Base-by-base conservation (phyloP, 1,284 basidiomycete genomes). In the Puccinia hordei region DNA sequence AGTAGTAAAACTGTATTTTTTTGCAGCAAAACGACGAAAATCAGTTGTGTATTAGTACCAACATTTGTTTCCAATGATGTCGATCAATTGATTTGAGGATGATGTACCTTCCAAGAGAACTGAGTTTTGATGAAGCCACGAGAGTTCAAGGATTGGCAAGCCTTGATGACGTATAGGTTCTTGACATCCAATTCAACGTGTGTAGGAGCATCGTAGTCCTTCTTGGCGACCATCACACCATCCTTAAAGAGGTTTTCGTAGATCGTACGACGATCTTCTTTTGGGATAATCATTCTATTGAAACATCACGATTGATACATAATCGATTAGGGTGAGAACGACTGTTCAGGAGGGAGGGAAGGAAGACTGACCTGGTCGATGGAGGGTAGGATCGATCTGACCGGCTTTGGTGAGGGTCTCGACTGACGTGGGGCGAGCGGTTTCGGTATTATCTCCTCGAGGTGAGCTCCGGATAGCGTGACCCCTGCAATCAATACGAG, bases 131-230 rank as follows among this genome's bases (percentile, higher is more conserved):
- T 94, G 88, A 90, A 92, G 83, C 95, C 94, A 88, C 90, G 92
- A 82, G 95, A 98, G 86, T 93, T 98, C 84, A 99, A 90, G 87
- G 93, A 95, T 88, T 99, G 96, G 89, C 96, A 92, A 82, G 94
- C 94, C 91, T 99, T 99, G 90, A 99, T 97, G 85, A 99, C 97
- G 87, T 98, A 90, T 83, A 99, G 92, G 89, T 99, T 99, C 84
- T 93, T 93, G 85, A 98, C 92, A 83, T 95, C 93, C 83, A 99
- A 91, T 86, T 98, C 95, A 85, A 97, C 94, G 87, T 99, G 97
- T 88, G 96, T 94, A 81, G 94, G 92, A 82, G 93, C 92, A 87
- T 98, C 96, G 89, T 90, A 98, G 88, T 99, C 95, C 90, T 99
- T 99, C 90, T 97, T 95, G 85, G 96, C 96, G 86, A 99, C 96